Percentiles rank a stretch among this genome's conserved stretches.
These are phyloP conservation scores for Westerdykella sp. DNA, from an alignment of 2,329 filamentous ascomycete species.

Conservation along the genomic window DNA sequence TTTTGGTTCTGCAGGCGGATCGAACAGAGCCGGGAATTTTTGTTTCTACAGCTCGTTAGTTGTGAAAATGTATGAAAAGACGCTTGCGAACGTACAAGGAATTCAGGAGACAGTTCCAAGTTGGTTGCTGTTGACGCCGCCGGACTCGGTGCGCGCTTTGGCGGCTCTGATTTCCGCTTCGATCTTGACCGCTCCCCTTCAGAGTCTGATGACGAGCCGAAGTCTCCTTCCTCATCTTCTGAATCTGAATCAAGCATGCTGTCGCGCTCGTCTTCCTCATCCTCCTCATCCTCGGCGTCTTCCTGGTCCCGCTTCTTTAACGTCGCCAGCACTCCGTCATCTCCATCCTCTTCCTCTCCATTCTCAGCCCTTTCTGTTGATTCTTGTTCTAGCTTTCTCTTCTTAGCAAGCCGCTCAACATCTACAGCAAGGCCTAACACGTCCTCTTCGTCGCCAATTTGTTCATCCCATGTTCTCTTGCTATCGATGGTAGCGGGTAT, in stretches of 20 bases:
- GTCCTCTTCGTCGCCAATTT: constrained; percentile 41
- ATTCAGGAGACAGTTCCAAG: constrained; percentile 55
- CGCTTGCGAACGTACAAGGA: constrained; percentile 34
- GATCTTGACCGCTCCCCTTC: constrained; percentile 37
- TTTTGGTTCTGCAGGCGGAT: constrained; percentile 60
- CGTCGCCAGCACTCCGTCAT: constrained; percentile 30
- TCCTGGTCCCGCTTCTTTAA: constrained; percentile 25
- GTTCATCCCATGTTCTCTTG: constrained; percentile 75
- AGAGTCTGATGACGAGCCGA: constrained; percentile 47
- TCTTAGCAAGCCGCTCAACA: constrained; percentile 41
- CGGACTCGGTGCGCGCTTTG: constrained; percentile 51
- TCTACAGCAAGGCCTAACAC: constrained; percentile 42
- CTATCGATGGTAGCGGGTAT: constrained; percentile 50
- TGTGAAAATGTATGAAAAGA: neutral
- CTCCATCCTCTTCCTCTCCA: constrained; percentile 9
- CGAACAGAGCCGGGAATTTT: constrained; percentile 56
- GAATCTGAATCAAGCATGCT: constrained; percentile 65
- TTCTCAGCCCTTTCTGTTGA: constrained; percentile 16
- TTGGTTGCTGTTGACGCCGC: constrained; percentile 53
- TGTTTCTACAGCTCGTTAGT: constrained; percentile 29
- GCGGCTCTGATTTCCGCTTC: constrained; percentile 35
- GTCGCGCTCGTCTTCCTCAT: constrained; percentile 38
- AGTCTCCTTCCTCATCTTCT: constrained; percentile 41
- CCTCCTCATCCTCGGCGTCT: constrained; percentile 9
- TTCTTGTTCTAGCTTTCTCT: constrained; percentile 39